A percentile compares a stretch with the other conserved stretches of the same genome.
These are phyloP conservation scores for Fusarium keratoplasticum DNA, from an alignment of 2,329 filamentous ascomycete genomes.

Conservation along the genomic window DNA sequence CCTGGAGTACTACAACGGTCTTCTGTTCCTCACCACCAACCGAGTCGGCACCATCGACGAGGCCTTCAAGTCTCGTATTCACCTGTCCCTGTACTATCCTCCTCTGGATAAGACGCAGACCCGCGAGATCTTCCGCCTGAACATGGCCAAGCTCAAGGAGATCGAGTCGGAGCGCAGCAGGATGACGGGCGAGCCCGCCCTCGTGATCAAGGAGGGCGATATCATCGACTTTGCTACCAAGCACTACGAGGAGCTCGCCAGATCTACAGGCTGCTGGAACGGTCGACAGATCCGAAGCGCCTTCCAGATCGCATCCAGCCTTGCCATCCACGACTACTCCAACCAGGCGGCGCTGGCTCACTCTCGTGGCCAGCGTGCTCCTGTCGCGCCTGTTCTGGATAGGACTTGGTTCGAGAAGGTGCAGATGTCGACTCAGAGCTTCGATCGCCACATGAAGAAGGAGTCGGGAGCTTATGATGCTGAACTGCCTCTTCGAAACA, in stretches of 20 bases:
- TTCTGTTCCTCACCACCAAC: conserved; percentile 64
- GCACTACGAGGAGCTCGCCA: conserved; percentile 48
- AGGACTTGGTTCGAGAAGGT: conserved; percentile 55
- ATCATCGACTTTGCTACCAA: conserved; percentile 51
- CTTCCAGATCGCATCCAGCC: conserved; percentile 51
- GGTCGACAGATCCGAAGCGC: conserved; percentile 54
- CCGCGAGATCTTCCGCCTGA: conserved; percentile 55
- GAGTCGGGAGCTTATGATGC: conserved; percentile 48
- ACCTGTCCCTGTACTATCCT: conserved; percentile 58
- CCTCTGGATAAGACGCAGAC: conserved; percentile 53
- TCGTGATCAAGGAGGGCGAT: conserved; percentile 50
- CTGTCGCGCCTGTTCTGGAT: conserved; percentile 53
- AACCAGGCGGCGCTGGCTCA: conserved; percentile 45
- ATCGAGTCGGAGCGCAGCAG: conserved; percentile 51
- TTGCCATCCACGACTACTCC: conserved; percentile 53
- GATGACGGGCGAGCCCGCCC: conserved; percentile 50
- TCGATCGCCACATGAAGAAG: conserved; percentile 56
- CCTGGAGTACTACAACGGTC: conserved; percentile 60
- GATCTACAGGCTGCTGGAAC: conserved; percentile 49
- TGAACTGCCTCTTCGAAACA: conserved; percentile 49
- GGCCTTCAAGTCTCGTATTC: conserved; percentile 62
- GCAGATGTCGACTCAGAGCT: conserved; percentile 57
- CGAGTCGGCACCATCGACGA: conserved; percentile 61
- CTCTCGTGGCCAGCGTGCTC: conserved; percentile 47
- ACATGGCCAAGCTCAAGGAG: conserved; percentile 52